A percentile compares a stretch with the other conserved stretches of the same genome.
phyloP scores from a whole-genome alignment of 768 basidiomycete species.

The Lactifluus piperatus region DNA sequence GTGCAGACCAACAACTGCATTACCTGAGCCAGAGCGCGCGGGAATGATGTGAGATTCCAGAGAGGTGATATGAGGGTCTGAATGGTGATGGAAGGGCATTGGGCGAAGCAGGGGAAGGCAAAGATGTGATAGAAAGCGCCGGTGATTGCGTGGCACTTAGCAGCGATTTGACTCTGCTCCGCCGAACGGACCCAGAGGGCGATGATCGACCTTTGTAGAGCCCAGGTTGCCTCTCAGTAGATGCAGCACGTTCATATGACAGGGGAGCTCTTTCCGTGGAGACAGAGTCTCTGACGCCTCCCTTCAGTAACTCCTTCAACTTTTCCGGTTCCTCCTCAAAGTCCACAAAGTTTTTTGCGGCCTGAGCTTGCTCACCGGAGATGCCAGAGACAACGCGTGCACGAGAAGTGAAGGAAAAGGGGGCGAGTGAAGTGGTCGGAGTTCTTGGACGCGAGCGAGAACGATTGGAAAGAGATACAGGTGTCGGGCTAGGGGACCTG shows the following conservation, averaged over 20 bases:
- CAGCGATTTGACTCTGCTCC: constrained; percentile 34
- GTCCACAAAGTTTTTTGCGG: constrained; percentile 71
- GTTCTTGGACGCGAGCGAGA: constrained; percentile 15
- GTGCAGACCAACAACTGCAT: constrained; percentile 39
- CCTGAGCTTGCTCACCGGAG: constrained; percentile 61
- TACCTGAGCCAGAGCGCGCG: constrained; percentile 30
- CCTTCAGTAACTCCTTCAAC: constrained; percentile 64
- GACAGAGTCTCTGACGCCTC: constrained; percentile 32
- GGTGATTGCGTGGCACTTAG: constrained; percentile 36
- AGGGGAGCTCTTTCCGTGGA: constrained; percentile 28
- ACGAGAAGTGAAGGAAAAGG: constrained; percentile 47
- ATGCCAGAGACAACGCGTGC: constrained; percentile 65
- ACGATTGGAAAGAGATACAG: constrained; percentile 7
- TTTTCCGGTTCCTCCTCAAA: constrained; percentile 75
- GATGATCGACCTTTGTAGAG: constrained; percentile 6
- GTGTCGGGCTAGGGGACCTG: constrained; percentile 1
- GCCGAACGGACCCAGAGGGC: constrained; percentile 22
- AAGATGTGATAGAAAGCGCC: background rate
- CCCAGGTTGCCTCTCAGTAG: constrained; percentile 23
- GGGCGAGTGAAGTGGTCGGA: constrained; percentile 26
- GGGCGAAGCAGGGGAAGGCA: constrained; percentile 6
- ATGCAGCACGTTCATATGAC: constrained; percentile 25
- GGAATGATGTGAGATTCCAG: constrained; percentile 38
- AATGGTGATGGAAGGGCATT: constrained; percentile 16
- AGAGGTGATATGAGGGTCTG: constrained; percentile 4